A percentile compares a stretch with the other conserved stretches of the same genome.
phyloP scores from a whole-genome alignment of 257 asterid genomes.

The Solanum clarkiae region DNA sequence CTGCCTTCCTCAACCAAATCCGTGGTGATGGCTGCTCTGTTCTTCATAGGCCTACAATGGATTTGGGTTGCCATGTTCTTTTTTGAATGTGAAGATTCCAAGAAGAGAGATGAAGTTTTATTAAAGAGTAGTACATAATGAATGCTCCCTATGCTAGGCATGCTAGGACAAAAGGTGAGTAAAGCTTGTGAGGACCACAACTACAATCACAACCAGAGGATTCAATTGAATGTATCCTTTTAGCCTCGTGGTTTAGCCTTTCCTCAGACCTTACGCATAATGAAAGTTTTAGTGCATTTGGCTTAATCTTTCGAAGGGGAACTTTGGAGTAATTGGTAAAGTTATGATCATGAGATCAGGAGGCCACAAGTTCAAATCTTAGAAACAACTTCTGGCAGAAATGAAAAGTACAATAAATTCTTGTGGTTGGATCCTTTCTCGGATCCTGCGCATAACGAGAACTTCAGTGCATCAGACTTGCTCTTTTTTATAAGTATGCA shows the following conservation, averaged over 20 bases:
- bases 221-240: background rate
- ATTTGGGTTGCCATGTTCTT: slow-evolving; percentile 3
- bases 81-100: background rate
- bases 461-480: no score
- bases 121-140: background rate
- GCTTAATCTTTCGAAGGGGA: no score
- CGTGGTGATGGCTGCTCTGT: background rate
- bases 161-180: background rate
- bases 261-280: background rate
- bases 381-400: no score
- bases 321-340: no score
- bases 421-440: no score
- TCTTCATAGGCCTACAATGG: slow-evolving; percentile 3
- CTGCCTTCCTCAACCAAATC: slow-evolving; percentile 9
- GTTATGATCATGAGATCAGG: rapidly evolving
- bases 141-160: background rate
- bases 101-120: background rate
- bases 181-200: slow-evolving; percentile 28
- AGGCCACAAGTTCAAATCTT: no score
- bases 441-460: no score
- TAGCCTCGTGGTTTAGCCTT: background rate
- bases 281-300: no score
- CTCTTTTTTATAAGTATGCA: no score
- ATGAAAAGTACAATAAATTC: no score
- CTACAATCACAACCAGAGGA: background rate